Evolutionary conservation across 768 basidiomycete species (phyloP), one percentile per base, ranked within the genome.

Genomic region (Dacryopinax primogenitus): DNA sequence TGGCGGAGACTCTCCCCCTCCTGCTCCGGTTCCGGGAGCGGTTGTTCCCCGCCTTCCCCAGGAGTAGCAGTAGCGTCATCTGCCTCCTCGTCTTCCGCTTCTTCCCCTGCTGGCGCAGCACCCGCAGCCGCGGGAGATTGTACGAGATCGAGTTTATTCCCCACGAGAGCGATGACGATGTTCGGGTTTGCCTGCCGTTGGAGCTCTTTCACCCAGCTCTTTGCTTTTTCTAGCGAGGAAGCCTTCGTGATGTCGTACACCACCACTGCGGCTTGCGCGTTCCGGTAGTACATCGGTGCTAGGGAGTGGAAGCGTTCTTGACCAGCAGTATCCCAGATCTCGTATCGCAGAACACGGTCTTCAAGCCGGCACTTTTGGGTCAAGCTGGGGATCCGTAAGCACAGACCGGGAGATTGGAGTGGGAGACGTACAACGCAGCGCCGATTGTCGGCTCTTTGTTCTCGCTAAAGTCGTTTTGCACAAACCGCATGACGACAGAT

Each of bases 401-500:
- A 44, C 23, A 7, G 41, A 6, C 41, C 4, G 71, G 65, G 69
- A 65, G 36, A 66, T 39, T 62, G 64, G 15, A 21, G 23, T n/a
- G 34, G 39, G 45, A 4, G 18, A 44, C 41, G 41, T 23, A 44
- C 41, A 95, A 95, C 2, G 92, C 94, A 63, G 94, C 94, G 35
- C 94, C 95, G 71, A 99, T 98, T 28, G 95, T 99, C 11, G 95
- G 95, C 72, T 96, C 93, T 76, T 97, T 98, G 83, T 98, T 97
- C 67, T 91, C 86, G 76, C 97, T 94, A 76, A 98, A 99, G 75
- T 99, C 95, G 78, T 98, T 92, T 74, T 88, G 70, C 75, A 96
- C 93, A 76, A 99, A 99, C 75, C 95, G 86, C 66, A 97, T 83
- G 51, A 98, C 95, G 64, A 99, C 86, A n/a, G 92, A 96, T 11